These are phyloP conservation scores for Microbotryum silenes-acaulis DNA, from an alignment of 1,284 basidiomycete genomes.

Conservation along the genomic window DNA sequence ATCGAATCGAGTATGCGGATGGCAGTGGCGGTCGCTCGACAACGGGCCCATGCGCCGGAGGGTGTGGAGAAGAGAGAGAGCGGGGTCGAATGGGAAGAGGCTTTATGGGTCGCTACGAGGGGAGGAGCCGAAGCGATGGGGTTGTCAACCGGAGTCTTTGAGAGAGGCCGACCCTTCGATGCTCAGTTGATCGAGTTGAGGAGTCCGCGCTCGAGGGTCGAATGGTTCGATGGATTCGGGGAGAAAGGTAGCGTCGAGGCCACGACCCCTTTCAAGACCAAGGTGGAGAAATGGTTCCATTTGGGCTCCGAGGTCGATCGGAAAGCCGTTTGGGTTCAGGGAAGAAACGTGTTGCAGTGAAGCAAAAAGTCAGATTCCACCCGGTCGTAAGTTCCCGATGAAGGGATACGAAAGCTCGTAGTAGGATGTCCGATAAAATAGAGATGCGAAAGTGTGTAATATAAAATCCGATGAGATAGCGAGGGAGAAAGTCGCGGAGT, in stretches of 20 bases:
- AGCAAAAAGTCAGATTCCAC: no score
- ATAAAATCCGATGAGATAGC: no score
- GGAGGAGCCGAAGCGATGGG: conserved; percentile 65
- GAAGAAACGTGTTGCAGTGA: conserved; percentile 36
- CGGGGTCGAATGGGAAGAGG: conserved; percentile 67
- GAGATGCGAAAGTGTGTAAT: no score
- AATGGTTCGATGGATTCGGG: conserved; percentile 36
- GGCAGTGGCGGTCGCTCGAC: conserved; percentile 60
- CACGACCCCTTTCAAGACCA: conserved; percentile 42
- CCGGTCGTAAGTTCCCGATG: no score
- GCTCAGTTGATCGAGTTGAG: conserved; percentile 59
- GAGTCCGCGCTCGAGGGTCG: conserved; percentile 27
- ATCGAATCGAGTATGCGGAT: conserved; percentile 70
- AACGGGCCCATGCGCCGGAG: conserved; percentile 46
- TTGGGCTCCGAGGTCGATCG: conserved; percentile 63
- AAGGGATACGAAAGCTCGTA: no score
- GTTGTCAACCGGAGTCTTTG: conserved; percentile 52
- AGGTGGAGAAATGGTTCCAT: conserved; percentile 82
- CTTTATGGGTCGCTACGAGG: conserved; percentile 65
- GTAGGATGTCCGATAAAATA: no score
- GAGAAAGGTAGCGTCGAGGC: conserved; percentile 30
- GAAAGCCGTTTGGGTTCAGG: conserved; percentile 63
- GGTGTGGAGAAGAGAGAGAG: conserved; percentile 32
- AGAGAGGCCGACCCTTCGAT: conserved; percentile 65
- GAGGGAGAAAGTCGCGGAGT: no score